Percentiles rank a stretch among this genome's conserved stretches.
phyloP scores from a whole-genome alignment of 2,329 filamentous ascomycete species.

The Ceratocystis harringtonii region DNA sequence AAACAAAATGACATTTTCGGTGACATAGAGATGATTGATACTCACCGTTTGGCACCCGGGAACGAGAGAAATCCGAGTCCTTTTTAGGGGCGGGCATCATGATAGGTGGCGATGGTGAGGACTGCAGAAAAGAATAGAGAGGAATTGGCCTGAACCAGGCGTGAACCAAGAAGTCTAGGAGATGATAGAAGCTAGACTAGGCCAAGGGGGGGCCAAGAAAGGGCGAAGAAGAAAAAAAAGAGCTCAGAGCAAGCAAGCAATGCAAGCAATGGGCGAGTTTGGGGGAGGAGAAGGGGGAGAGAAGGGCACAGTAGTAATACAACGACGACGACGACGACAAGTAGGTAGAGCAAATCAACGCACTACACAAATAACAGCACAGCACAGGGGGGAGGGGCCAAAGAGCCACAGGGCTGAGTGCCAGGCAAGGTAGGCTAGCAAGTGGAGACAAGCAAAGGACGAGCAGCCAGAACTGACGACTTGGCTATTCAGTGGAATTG shows the following conservation, averaged over 20 bases:
- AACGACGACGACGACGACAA: too few relatives aligned
- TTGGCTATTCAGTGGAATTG: background rate
- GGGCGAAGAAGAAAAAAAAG: background rate
- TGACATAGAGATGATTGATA: slow-evolving; percentile 2
- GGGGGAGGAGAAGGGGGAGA: background rate
- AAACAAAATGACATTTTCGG: slow-evolving; percentile 13
- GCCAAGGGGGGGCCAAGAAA: background rate
- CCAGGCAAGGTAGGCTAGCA: too few relatives aligned
- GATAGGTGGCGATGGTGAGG: slow-evolving; percentile 10
- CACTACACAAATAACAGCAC: too few relatives aligned
- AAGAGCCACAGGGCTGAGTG: too few relatives aligned
- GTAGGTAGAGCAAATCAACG: too few relatives aligned
- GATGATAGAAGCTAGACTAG: slow-evolving; percentile 3
- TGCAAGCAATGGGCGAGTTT: slow-evolving; percentile 11
- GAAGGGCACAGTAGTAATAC: background rate
- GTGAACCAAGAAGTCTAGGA: background rate
- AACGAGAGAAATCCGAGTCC: slow-evolving; percentile 22
- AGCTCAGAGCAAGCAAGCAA: slow-evolving; percentile 2
- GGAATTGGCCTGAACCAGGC: background rate
- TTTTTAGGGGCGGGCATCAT: slow-evolving; percentile 29
- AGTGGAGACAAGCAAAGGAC: slow-evolving; percentile 10
- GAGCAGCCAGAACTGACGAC: slow-evolving; percentile 2
- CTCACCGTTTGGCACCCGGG: slow-evolving; percentile 27
- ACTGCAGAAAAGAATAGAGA: slow-evolving; percentile 7
- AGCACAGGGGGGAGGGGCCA: too few relatives aligned